Base-by-base conservation (phyloP, 129 eudicot species). In the Logfia minima region DNA sequence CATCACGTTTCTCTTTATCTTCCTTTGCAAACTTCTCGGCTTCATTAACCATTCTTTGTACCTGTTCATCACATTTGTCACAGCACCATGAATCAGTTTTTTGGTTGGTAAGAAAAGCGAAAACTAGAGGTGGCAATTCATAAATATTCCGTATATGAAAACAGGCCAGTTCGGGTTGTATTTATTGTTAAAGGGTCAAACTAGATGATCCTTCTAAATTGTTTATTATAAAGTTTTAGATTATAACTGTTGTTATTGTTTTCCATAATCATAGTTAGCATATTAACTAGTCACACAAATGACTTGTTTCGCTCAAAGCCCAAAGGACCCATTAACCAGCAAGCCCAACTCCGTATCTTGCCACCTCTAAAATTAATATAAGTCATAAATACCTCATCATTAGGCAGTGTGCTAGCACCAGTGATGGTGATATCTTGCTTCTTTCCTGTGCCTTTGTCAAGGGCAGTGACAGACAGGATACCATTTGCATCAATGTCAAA, bases 351-450 rank as follows among this genome's bases (percentile, higher is more conserved):
- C 48, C 14, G 0, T 39, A 10, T 4, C 60, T 53, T 53, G 7
- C 21, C 60, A 53, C 37, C 34, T 52, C 18, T 35, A 62, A 16
- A 23, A 71, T 13, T 5, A 59, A 17, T 5, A 45, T 11, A 10
- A 35, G 24, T 67, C 7, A 52, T 21, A 24, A 67, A 39, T 81
- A 93, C 98, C 97, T 94, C 98, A 78, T 94, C 98, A 71, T 83
- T 75, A 67, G 98, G 98, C 83, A 94, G 84, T 66, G 98, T 94
- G 82, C 98, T 94, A 28, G 98, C 98, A 81, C 98, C 97, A 18
- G 98, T 94, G 59, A 94, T 94, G 78, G 98, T 94, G 77, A 94
- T 94, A 78, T 94, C 98, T 82, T 94, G 98, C 87, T 91, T 94
- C 96, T 94, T 94, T 76, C 98, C 98, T 19, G 90, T 81, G 51